A percentile compares a stretch with the other conserved stretches of the same genome.
Conservation (phyloP, 2,329 filamentous ascomycete species). For the Macrophomina phaseolina region DNA sequence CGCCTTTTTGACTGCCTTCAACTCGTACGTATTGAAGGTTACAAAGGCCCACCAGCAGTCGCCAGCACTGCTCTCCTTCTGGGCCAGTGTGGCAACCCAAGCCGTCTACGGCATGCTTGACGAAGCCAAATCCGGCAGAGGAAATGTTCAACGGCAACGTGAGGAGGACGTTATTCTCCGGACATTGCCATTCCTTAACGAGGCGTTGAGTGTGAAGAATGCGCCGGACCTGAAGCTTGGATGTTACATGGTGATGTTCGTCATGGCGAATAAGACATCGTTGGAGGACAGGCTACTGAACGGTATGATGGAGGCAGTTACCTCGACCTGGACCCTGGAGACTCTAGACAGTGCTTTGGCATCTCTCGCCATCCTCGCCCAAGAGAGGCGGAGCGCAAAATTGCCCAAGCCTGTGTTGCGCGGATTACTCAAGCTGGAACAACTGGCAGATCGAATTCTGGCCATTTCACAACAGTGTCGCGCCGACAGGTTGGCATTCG, state of each 20-base stretch:
- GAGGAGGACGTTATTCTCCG: conserved; percentile 77
- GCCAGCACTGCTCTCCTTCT: conserved; percentile 81
- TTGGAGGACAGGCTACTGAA: conserved; percentile 82
- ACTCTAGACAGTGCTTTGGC: conserved; percentile 76
- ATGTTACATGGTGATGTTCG: conserved; percentile 87
- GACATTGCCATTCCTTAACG: conserved; percentile 73
- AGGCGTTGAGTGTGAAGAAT: conserved; percentile 76
- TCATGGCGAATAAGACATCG: conserved; percentile 81
- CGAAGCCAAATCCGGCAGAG: conserved; percentile 74
- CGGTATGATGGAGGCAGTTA: conserved; percentile 87
- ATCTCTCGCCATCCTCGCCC: conserved; percentile 80
- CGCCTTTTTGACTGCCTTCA: conserved; percentile 76
- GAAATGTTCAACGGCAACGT: conserved; percentile 76
- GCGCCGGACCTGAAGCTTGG: conserved; percentile 81
- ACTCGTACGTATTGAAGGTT: conserved; percentile 77
- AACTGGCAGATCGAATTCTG: conserved; percentile 64
- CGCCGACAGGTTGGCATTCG: conserved; percentile 73
- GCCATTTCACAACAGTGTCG: conserved; percentile 69
- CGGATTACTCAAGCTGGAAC: conserved; percentile 67
- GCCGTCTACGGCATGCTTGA: conserved; percentile 84
- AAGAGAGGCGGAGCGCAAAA: conserved; percentile 73
- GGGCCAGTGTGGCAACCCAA: conserved; percentile 87
- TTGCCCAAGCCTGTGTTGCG: conserved; percentile 74
- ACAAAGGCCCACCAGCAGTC: conserved; percentile 76
- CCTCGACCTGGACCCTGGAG: conserved; percentile 75